phyloP scores from a whole-genome alignment of 768 basidiomycete genomes.

The Mycena olivaceomarginata region DNA sequence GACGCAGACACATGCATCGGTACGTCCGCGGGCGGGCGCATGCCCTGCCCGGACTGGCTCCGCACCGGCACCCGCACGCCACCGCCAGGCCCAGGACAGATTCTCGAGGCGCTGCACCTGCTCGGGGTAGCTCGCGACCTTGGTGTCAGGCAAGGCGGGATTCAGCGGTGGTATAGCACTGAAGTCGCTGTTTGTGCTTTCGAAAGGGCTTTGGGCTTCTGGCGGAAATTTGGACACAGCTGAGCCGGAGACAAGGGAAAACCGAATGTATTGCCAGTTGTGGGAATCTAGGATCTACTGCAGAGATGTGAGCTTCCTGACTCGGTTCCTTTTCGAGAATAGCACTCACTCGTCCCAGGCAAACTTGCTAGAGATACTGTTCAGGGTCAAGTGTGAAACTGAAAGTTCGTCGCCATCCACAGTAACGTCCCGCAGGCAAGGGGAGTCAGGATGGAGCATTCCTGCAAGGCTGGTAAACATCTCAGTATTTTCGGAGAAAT shows the following conservation, averaged over 20 bases:
- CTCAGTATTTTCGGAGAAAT: neutral
- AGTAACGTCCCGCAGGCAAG: conserved; percentile 32
- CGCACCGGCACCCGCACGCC: conserved; percentile 33
- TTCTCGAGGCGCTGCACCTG: conserved; percentile 95
- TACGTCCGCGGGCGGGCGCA: conserved; percentile 26
- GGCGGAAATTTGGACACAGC: conserved; percentile 6
- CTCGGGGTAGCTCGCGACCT: conserved; percentile 93
- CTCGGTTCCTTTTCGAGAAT: neutral
- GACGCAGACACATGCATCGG: neutral
- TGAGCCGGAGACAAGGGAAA: conserved; percentile 39
- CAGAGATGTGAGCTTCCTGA: neutral
- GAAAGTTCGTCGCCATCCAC: conserved; percentile 38
- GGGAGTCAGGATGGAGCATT: conserved; percentile 34
- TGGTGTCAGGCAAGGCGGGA: conserved; percentile 64
- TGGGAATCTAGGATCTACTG: conserved; percentile 17
- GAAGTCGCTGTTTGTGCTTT: conserved; percentile 39
- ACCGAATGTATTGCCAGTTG: conserved; percentile 33
- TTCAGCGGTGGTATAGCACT: conserved; percentile 39
- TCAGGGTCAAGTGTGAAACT: conserved; percentile 31
- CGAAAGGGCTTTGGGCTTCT: conserved; percentile 31
- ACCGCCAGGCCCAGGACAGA: conserved; percentile 77
- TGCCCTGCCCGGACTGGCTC: conserved; percentile 25
- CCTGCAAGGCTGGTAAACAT: neutral
- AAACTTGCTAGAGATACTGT: conserved; percentile 29
- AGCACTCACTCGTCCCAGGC: conserved; percentile 18